Evolutionary conservation across 805 yeast species (phyloP), one percentile per base, ranked within the genome.

Genomic region (Yarrowia keelungensis): DNA sequence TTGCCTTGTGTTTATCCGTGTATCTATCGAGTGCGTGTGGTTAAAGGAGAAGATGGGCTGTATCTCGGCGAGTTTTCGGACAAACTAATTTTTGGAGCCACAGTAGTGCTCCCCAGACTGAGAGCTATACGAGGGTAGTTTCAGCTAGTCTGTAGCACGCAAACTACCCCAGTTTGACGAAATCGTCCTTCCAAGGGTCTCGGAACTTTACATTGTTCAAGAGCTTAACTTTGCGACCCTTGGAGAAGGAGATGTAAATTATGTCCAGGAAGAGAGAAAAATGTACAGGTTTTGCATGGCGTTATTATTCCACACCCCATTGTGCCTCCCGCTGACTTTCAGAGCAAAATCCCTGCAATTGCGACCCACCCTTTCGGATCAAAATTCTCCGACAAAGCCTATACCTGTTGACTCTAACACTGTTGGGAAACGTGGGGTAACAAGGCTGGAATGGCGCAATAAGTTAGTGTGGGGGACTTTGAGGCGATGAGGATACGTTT

Each of bases 341-440:
- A 26, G 36, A 47, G 51, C 51, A 47, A 19, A 16, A 22, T 7
- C 15, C n/a, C 35, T 9, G 8, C 9, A 46, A 46, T 46, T 46
- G 26, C 47, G 19, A 26, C 11, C 47, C 12, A 41, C 43, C 16
- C 16, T 15, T 26, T 9, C 14, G 32, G 32, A 5, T 10, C 47
- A 8, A 45, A 12, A 16, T 45, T 22, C 50, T 11, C 35, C 50
- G n/a, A 46, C 50, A 42, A 15, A 11, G 11, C 35, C 50, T 22
- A 46, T 16, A 46, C 7, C 32, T 26, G 32, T 26, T 26, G 32
- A 26, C 32, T 26, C 32, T 26, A 26, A 26, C 32, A 12, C 10
- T 49, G 53, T 49, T 49, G 53, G 53, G 53, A 49, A 49, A 32
- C 39, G 39, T 32, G 53, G 53, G 53, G 53, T 49, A 49, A 14